Evolutionary conservation across 129 eudicot species (phyloP).

Genomic region (Flaveria linearis): DNA sequence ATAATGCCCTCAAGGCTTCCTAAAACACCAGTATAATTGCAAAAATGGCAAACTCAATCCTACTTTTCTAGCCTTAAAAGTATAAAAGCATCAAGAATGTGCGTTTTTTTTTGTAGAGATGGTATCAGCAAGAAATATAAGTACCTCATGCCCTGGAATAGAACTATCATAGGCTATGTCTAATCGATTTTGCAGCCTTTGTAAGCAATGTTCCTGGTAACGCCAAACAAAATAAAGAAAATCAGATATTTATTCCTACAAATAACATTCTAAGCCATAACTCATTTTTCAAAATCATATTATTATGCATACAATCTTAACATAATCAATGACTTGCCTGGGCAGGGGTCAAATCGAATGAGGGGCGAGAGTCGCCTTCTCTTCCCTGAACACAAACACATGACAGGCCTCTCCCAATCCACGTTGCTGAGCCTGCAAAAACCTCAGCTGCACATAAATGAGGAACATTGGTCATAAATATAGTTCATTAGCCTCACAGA

Average conservation of each 20-base stretch:
- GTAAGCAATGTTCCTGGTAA: slow-evolving; percentile 82
- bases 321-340: slow-evolving; percentile 49
- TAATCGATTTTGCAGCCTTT: slow-evolving; percentile 75
- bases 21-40: slow-evolving; percentile 34
- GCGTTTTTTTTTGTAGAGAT: neutral
- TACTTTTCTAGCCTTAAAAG: neutral
- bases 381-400: slow-evolving; percentile 97
- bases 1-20: slow-evolving; percentile 86
- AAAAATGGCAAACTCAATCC: slow-evolving; percentile 15
- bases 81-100: slow-evolving; percentile 14
- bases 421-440: slow-evolving; percentile 95
- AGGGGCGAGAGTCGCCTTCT: slow-evolving; percentile 85
- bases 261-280: neutral
- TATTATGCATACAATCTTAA: neutral
- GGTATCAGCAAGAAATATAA: slow-evolving; percentile 5
- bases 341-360: slow-evolving; percentile 85
- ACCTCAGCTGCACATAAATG: slow-evolving; percentile 72
- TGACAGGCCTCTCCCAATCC: slow-evolving; percentile 96
- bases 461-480: slow-evolving; percentile 24
- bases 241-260: slow-evolving; percentile 1
- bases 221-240: neutral
- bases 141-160: slow-evolving; percentile 77
- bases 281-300: neutral
- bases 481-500: slow-evolving; percentile 4
- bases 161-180: slow-evolving; percentile 85